These are phyloP conservation scores for Pseudogymnoascus sp. DNA, from an alignment of 2,329 filamentous ascomycete genomes.

Conservation along the genomic window DNA sequence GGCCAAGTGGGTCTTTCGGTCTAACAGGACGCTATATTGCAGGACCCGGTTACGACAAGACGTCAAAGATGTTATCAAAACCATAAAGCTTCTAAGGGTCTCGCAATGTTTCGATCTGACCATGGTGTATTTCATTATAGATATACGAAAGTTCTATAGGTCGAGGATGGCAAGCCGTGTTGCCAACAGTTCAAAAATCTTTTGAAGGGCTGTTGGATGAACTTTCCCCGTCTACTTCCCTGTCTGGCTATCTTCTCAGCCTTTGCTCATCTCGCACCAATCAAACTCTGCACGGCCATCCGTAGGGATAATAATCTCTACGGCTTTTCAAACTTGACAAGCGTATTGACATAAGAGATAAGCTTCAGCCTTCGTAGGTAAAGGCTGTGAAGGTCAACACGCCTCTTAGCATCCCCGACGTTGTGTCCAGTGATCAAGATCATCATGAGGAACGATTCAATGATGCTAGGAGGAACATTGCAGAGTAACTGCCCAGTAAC, in stretches of 20 bases:
- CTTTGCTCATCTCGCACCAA: too few relatives aligned
- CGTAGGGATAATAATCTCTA: too few relatives aligned
- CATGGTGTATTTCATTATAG: not conserved
- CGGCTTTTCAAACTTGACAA: too few relatives aligned
- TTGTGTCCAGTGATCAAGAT: conserved; percentile 31
- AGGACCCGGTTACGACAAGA: not conserved
- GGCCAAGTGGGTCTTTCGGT: not conserved
- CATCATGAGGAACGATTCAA: conserved; percentile 31
- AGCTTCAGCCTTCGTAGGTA: conserved; percentile 14
- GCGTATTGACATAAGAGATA: conserved; percentile 13
- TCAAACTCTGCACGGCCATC: too few relatives aligned
- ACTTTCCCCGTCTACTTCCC: too few relatives aligned
- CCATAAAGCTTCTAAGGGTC: not conserved
- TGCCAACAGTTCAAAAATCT: too few relatives aligned
- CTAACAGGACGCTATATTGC: not conserved
- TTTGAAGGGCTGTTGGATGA: too few relatives aligned
- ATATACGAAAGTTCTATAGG: not conserved
- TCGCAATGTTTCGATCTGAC: not conserved
- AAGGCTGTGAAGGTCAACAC: conserved; percentile 22
- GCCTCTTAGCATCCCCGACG: conserved; percentile 21
- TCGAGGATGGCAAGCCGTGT: not conserved
- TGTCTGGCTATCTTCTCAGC: too few relatives aligned
- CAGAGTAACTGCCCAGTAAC: conserved; percentile 30
- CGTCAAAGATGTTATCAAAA: not conserved
- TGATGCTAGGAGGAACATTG: conserved; percentile 31